These are phyloP conservation scores for Lolium multiflorum DNA, from an alignment of 176 grass and related monocot species.

Conservation along the genomic window DNA sequence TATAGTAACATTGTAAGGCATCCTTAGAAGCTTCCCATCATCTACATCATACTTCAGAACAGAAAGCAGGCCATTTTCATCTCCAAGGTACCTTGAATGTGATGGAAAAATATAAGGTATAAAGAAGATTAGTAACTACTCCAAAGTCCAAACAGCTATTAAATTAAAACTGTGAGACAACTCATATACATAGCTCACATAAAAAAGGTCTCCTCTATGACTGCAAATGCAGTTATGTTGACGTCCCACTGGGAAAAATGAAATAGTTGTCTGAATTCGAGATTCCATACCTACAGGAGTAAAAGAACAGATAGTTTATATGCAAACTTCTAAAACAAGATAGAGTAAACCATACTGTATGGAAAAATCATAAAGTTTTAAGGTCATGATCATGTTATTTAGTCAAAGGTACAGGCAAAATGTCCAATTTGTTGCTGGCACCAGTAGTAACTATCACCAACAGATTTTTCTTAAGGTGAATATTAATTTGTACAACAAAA, in stretches of 20 bases:
- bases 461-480: constrained; percentile 7
- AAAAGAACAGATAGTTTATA: not conserved
- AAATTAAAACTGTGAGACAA: constrained; percentile 10
- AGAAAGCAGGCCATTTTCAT: constrained; percentile 92
- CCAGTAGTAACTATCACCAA: not conserved
- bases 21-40: constrained; percentile 82
- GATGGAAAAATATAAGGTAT: constrained; percentile 34
- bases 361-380: not conserved
- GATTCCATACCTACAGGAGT: constrained; percentile 85
- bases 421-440: not conserved
- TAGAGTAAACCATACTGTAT: not conserved
- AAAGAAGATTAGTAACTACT: constrained; percentile 16
- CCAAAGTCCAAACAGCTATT: not conserved
- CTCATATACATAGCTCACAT: constrained; percentile 63
- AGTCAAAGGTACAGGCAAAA: not conserved
- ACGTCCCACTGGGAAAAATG: constrained; percentile 69
- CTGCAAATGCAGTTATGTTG: constrained; percentile 94
- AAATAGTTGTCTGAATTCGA: constrained; percentile 90
- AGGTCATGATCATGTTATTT: not conserved
- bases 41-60: constrained; percentile 83
- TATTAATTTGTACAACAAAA: not conserved
- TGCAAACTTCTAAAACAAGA: constrained; percentile 18
- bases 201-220: constrained; percentile 70
- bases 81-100: constrained; percentile 89
- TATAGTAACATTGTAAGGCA: constrained; percentile 79